Evolutionary conservation across 1,284 basidiomycete genomes (phyloP).

Genomic region (Clitocybe nebularis): DNA sequence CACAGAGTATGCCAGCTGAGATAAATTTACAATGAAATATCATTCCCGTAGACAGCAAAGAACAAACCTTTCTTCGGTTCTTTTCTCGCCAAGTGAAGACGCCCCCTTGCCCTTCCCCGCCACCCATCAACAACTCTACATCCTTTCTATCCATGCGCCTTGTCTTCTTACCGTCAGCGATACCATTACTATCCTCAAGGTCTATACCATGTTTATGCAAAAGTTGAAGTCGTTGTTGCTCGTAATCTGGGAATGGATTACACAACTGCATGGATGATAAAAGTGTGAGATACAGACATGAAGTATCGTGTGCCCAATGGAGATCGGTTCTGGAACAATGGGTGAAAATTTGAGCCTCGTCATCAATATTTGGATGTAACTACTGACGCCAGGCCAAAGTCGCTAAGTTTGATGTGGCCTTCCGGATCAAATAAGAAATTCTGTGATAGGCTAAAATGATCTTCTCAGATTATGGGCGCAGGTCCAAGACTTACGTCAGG

Average conservation of each 20-base stretch:
- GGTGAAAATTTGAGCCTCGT: slow-evolving; percentile 11
- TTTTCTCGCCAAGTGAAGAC: slow-evolving; percentile 94
- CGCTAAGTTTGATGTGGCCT: slow-evolving; percentile 92
- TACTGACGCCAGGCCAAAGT: slow-evolving; percentile 91
- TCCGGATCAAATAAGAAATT: slow-evolving; percentile 93
- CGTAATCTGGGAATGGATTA: slow-evolving; percentile 67
- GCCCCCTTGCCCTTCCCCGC: slow-evolving; percentile 70
- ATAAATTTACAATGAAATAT: slow-evolving; percentile 15
- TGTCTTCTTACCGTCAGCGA: slow-evolving; percentile 62
- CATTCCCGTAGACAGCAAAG: slow-evolving; percentile 13
- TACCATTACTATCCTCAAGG: slow-evolving; percentile 73
- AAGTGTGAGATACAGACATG: slow-evolving; percentile 47
- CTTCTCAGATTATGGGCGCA: slow-evolving; percentile 6
- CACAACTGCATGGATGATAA: no score
- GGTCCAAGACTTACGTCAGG: slow-evolving; percentile 64
- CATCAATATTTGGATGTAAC: slow-evolving; percentile 17
- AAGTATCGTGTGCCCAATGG: slow-evolving; percentile 91
- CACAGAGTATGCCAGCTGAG: slow-evolving; percentile 89
- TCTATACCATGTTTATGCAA: slow-evolving; percentile 94
- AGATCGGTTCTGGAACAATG: slow-evolving; percentile 62
- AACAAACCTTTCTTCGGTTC: slow-evolving; percentile 76
- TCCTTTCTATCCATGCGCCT: slow-evolving; percentile 75
- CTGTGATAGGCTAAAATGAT: slow-evolving; percentile 32
- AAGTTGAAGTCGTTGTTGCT: slow-evolving; percentile 86
- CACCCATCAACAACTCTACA: slow-evolving; percentile 77